Percentiles rank a stretch among this genome's conserved stretches.
Evolutionary conservation across 2,329 filamentous ascomycete species (phyloP).

Genomic region (Magnaporthiopsis incrustans): DNA sequence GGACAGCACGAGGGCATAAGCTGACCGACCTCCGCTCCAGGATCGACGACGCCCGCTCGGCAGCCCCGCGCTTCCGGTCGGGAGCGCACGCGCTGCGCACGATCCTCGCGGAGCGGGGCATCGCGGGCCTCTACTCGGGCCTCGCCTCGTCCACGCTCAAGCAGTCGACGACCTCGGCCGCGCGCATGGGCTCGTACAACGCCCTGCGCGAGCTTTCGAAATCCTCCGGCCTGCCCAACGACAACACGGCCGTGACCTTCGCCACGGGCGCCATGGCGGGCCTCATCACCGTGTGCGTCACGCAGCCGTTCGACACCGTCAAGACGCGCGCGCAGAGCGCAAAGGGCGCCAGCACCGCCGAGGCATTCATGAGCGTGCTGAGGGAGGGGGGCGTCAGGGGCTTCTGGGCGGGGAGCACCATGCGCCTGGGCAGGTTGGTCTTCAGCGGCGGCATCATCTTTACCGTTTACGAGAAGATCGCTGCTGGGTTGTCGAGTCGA

Average conservation of each 20-base stretch:
- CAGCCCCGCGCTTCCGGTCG: constrained; percentile 19
- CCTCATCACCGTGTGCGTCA: constrained; percentile 49
- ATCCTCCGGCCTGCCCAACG: constrained; percentile 13
- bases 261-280: constrained; percentile 54
- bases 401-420: constrained; percentile 61
- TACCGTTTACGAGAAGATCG: constrained; percentile 51
- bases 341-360: constrained; percentile 44
- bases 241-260: constrained; percentile 38
- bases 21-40: constrained; percentile 10
- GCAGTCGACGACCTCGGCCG: constrained; percentile 37
- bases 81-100: constrained; percentile 23
- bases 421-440: constrained; percentile 56
- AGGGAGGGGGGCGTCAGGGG: constrained; percentile 49
- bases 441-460: constrained; percentile 61
- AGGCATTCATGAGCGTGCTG: constrained; percentile 47
- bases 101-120: constrained; percentile 30
- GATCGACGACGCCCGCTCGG: constrained; percentile 27
- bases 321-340: constrained; percentile 57
- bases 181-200: constrained; percentile 42
- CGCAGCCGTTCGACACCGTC: constrained; percentile 55
- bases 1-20: neutral
- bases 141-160: constrained; percentile 37
- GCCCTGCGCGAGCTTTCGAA: constrained; percentile 28
- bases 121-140: constrained; percentile 35
- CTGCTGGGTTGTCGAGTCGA: constrained; percentile 10